Evolutionary conservation across 179 eudicot genomes (phyloP).

Genomic region (Patellifolia procumbens): DNA sequence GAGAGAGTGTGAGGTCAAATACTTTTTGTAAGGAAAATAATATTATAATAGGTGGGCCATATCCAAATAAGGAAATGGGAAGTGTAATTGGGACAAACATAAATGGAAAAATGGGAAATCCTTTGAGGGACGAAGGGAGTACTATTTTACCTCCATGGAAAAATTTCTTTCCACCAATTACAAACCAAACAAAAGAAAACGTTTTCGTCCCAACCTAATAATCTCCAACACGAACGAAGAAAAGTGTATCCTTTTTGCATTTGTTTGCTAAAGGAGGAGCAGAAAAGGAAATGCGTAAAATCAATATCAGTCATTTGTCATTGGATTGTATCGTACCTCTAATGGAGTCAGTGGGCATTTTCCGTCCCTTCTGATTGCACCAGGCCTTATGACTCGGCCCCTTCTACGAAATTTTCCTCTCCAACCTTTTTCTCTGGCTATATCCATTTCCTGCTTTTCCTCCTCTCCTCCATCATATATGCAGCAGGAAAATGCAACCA

Average conservation of each 20-base stretch:
- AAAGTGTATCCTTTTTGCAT: neutral
- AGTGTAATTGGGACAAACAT: too few species aligned
- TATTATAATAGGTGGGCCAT: too few species aligned
- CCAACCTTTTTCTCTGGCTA: constrained; percentile 98
- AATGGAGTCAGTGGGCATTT: constrained; percentile 97
- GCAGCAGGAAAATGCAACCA: constrained; percentile 99
- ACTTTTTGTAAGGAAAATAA: too few species aligned
- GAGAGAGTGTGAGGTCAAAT: too few species aligned
- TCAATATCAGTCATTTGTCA: neutral
- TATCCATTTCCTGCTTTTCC: constrained; percentile 93
- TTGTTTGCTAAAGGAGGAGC: neutral
- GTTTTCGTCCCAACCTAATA: too few species aligned
- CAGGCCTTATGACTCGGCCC: constrained; percentile 90
- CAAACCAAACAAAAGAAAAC: too few species aligned
- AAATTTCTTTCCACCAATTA: too few species aligned
- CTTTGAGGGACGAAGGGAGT: too few species aligned
- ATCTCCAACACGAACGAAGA: too few species aligned
- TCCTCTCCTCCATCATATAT: constrained; percentile 93
- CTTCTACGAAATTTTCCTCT: constrained; percentile 87
- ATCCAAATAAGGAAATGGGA: too few species aligned
- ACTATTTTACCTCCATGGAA: too few species aligned
- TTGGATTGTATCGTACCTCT: constrained; percentile 59
- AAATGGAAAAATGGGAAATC: too few species aligned
- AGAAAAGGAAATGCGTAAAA: neutral
- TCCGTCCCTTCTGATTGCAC: constrained; percentile 88